phyloP scores from a whole-genome alignment of 2,329 filamentous ascomycete genomes.

The Plenodomus biglobosus region DNA sequence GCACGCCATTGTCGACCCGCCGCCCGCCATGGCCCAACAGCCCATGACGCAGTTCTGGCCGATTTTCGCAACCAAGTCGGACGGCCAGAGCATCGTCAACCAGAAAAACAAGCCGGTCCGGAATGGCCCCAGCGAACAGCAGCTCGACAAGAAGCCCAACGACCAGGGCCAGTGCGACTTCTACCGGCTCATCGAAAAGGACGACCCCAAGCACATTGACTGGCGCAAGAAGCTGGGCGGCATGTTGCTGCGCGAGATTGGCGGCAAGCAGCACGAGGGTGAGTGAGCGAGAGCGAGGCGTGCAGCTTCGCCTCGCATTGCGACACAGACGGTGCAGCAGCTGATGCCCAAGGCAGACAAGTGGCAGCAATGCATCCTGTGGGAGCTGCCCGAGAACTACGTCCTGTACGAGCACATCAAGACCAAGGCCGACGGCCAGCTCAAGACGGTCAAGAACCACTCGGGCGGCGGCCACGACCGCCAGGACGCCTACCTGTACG shows the following conservation, averaged over 20 bases:
- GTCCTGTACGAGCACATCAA: constrained; percentile 61
- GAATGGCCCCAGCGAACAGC: constrained; percentile 55
- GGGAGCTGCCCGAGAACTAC: constrained; percentile 59
- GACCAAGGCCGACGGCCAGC: constrained; percentile 52
- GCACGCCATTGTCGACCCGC: no score
- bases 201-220: constrained; percentile 58
- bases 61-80: constrained; percentile 52
- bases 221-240: constrained; percentile 61
- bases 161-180: constrained; percentile 57
- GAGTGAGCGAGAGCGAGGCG: constrained; percentile 1
- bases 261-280: constrained; percentile 40
- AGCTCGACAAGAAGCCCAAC: constrained; percentile 56
- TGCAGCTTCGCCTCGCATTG: constrained; percentile 9
- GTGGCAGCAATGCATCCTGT: constrained; percentile 53
- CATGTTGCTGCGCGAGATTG: constrained; percentile 58
- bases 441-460: constrained; percentile 53
- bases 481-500: constrained; percentile 63
- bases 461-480: constrained; percentile 55
- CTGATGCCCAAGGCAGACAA: constrained; percentile 35
- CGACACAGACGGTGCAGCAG: no score
- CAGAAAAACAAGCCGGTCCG: constrained; percentile 53
- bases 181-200: constrained; percentile 54
- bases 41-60: constrained; percentile 51
- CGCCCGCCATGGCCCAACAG: constrained; percentile 32
- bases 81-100: constrained; percentile 53